Evolutionary conservation across 345 rosid species (phyloP).

Genomic region (Viola odorata): DNA sequence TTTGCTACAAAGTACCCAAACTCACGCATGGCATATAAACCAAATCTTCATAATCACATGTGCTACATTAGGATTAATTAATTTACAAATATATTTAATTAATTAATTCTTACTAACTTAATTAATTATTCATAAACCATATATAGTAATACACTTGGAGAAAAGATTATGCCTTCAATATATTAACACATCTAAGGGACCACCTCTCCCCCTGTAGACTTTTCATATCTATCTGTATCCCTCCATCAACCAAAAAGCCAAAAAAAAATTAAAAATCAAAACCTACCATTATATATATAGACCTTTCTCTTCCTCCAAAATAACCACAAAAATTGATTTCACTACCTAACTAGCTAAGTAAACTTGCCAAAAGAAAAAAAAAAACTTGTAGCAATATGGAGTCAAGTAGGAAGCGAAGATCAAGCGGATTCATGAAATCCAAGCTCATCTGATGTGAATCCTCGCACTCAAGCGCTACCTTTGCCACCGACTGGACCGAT

Average conservation of each 20-base stretch:
- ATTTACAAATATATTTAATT: too few species aligned
- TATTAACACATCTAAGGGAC: slow-evolving; percentile 23
- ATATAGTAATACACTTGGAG: background rate
- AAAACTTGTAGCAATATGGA: slow-evolving; percentile 29
- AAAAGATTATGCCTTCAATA: slow-evolving; percentile 21
- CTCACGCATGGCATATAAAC: too few species aligned
- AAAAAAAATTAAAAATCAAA: too few species aligned
- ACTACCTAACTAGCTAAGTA: too few species aligned
- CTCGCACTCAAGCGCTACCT: too few species aligned
- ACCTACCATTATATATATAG: slow-evolving; percentile 32
- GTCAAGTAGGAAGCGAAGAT: slow-evolving; percentile 32
- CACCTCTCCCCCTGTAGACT: slow-evolving; percentile 12
- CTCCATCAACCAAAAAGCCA: background rate
- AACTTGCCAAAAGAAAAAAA: background rate
- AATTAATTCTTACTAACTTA: too few species aligned
- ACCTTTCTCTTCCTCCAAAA: background rate
- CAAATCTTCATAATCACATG: too few species aligned
- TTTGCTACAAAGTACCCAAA: background rate
- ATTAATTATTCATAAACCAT: too few species aligned
- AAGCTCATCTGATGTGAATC: too few species aligned
- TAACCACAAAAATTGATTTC: slow-evolving; percentile 8
- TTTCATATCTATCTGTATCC: slow-evolving; percentile 28
- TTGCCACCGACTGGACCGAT: too few species aligned
- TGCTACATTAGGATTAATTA: too few species aligned
- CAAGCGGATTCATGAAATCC: slow-evolving; percentile 43